Evolutionary conservation across 164 flowering plant species (phyloP), one percentile per base, ranked within the genome.

Genomic region (Chimonanthus salicifolius): DNA sequence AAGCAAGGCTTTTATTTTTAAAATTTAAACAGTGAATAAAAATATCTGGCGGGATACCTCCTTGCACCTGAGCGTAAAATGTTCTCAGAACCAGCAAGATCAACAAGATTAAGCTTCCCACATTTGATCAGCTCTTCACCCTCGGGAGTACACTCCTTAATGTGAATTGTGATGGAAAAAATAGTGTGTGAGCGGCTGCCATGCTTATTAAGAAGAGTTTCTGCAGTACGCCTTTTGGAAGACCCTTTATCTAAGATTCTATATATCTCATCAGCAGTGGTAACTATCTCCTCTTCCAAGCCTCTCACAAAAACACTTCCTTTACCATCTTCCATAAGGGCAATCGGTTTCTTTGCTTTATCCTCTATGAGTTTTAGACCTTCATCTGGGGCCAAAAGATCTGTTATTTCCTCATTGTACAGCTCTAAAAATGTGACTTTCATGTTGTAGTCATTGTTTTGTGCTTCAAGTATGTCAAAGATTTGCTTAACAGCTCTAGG

Each of bases 271-370:
- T 85, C 84, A 7, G 94, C 94, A 71, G 90, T 86, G 45, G 82
- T 80, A 10, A 92, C 97, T 64, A 90, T 86, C 84, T 89, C 97
- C 80, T 92, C 97, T 80, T 92, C 97, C 72, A 92, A 83, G 48
- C 97, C 97, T 83, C 93, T 88, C 33, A 92, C 94, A 76, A 90
- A 88, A 48, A 92, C 94, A 79, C 92, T 94, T 3, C 97, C 97
- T 77, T 85, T 90, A 20, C 94, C 97, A 85, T 90, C 92, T 80
- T 92, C 97, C 97, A 92, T 92, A 46, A 92, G 87, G 69, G 97
- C 92, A 33, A 90, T 84, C 18, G 97, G 92, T 70, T 90, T 92
- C 84, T 89, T 92, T 47, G 85, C 82, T 80, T 87, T 91, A 77
- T 91, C 96, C 82, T 91, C 96, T 43, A 83, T 62, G 67, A 83